Conservation (phyloP, 2,329 filamentous ascomycete species). For the Fusarium sp. region DNA sequence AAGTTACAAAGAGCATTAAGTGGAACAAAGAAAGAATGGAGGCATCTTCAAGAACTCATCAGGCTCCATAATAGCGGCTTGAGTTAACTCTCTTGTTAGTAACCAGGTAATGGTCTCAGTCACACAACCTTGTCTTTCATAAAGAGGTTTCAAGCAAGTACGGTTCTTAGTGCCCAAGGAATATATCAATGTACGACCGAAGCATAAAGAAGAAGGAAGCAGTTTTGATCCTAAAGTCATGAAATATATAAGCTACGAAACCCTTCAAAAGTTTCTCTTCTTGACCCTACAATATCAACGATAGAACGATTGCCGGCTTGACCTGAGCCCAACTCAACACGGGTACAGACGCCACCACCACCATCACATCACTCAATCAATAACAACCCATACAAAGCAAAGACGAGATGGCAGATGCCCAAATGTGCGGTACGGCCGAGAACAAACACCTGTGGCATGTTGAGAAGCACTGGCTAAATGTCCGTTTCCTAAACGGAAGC, state of each 20-base stretch:
- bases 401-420: not conserved
- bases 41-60: not conserved
- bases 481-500: not conserved
- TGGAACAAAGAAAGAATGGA: not conserved
- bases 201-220: not conserved
- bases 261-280: not conserved
- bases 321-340: not conserved
- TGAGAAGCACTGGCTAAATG: not conserved
- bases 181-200: not conserved
- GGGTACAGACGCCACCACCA: not conserved
- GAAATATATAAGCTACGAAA: not conserved
- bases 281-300: not conserved
- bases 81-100: not conserved
- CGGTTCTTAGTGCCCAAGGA: not conserved
- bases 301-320: not conserved
- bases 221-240: not conserved
- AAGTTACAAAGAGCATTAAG: not conserved
- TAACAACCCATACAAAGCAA: not conserved
- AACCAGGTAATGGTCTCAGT: not conserved
- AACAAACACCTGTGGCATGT: not conserved
- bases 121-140: not conserved
- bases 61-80: not conserved
- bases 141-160: not conserved
- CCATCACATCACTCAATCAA: not conserved
- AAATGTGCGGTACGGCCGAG: not conserved